A percentile compares a stretch with the other conserved stretches of the same genome.
These are phyloP conservation scores for Dianthus caryophyllus DNA, from an alignment of 148 eudicot species.

Conservation along the genomic window DNA sequence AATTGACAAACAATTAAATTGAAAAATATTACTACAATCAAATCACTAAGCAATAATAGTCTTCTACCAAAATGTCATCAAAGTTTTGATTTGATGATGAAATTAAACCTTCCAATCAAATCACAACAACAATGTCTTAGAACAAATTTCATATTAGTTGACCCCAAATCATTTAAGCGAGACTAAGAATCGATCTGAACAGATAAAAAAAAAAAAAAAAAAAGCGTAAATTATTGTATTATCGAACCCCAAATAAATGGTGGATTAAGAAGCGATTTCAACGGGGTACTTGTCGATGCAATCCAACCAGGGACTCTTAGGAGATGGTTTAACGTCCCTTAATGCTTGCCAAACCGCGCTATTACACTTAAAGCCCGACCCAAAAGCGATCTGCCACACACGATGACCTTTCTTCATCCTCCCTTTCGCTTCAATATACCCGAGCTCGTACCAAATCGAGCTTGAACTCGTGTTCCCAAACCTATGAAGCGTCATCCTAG, in stretches of 20 bases:
- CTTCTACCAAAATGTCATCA: background rate
- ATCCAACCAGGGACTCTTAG: constrained; percentile 52
- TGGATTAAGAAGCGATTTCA: constrained; percentile 11
- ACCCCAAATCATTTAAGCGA: too few relatives aligned
- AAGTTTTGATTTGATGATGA: background rate
- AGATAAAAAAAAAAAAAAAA: background rate
- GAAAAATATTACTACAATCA: constrained; percentile 3
- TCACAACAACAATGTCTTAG: background rate
- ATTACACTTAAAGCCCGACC: constrained; percentile 60
- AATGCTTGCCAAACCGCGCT: constrained; percentile 59
- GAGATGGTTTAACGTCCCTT: constrained; percentile 39
- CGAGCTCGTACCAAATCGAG: constrained; percentile 61
- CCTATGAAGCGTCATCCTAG: constrained; percentile 57
- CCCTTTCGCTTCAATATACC: constrained; percentile 55
- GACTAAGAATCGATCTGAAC: constrained; percentile 24
- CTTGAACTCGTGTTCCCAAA: constrained; percentile 62
- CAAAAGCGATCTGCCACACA: constrained; percentile 60
- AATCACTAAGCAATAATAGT: background rate
- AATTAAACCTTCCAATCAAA: background rate
- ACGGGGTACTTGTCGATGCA: constrained; percentile 55
- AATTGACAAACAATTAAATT: constrained; percentile 11
- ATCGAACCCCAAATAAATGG: background rate
- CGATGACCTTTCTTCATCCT: constrained; percentile 49
- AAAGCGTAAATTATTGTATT: background rate
- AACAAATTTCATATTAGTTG: background rate